Conservation (phyloP, 2,329 filamentous ascomycete species). For the Paraphoma sp. region DNA sequence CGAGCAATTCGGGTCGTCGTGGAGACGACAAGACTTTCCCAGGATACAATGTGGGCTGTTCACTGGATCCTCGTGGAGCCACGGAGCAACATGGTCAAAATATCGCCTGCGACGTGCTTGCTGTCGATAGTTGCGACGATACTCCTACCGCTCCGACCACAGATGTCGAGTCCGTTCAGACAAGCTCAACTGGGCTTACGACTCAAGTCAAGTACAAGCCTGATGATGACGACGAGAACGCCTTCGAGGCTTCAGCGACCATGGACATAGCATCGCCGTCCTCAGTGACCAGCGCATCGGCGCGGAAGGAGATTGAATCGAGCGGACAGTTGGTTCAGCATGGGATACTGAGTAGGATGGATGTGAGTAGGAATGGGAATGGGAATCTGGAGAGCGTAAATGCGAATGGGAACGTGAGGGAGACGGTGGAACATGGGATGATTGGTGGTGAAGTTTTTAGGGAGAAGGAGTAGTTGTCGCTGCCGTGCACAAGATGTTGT, state of each 20-base stretch:
- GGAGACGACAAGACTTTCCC: too few species aligned
- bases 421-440: neutral
- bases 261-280: neutral
- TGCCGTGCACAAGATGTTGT: too few species aligned
- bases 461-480: neutral
- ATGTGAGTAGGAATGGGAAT: neutral
- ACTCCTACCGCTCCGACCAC: too few species aligned
- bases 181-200: too few species aligned
- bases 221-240: neutral
- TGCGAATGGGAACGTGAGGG: neutral
- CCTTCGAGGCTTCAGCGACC: too few species aligned
- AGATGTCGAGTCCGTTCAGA: too few species aligned
- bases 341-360: neutral
- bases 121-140: neutral
- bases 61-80: too few species aligned
- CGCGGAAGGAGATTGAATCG: neutral
- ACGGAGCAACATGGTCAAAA: neutral
- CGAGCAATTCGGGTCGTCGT: neutral
- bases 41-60: too few species aligned
- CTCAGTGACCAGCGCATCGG: neutral
- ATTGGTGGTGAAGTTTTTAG: neutral
- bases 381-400: neutral
- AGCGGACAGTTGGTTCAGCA: slow-evolving; percentile 8
- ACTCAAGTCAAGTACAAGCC: too few species aligned
- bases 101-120: neutral